Evolutionary conservation across 2,329 filamentous ascomycete genomes (phyloP), one percentile per base, ranked within the genome.

Genomic region (Aspergillus piperis): DNA sequence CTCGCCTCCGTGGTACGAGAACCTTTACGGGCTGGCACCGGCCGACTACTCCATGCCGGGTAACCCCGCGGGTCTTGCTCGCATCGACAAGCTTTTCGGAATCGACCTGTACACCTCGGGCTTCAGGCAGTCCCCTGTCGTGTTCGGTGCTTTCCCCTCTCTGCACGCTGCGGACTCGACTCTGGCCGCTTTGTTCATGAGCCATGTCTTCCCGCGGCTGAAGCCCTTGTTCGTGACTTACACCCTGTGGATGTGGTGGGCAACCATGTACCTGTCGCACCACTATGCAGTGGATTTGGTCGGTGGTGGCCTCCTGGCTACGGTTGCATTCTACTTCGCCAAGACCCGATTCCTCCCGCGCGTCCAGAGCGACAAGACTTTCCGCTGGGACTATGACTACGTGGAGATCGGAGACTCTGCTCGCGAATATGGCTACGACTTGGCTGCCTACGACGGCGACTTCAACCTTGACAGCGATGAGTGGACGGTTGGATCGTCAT

Each of bases 1-100:
- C 81, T 95, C 93, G 23, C 91, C 94, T 25, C 94, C 94, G 1
- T 98, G 94, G 94, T 98, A 97, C 73, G 94, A 97, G 82, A 96
- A 95, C 76, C 84, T 90, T 70, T 92, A 96, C 75, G 94, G 94
- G 15, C 82, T 97, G 54, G 91, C 91, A 30, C 93, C 94, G 2
- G 94, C 94, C 52, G 92, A 95, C 70, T 97, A 97, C 78, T 90
- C 90, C 50, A 96, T 98, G 84, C 83, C 86, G 48, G 94, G 94
- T 53, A 94, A 91, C 49, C 92, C 94, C 1, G 94, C 93, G 11
- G 94, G 94, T 54, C 85, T 98, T 62, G 91, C 90, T 63, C 90
- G 92, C 21, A 90, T 98, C 58, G 94, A 98, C 78, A 84, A 88
- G 73, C 85, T 97, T n/a, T 88, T 97, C 62, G 92, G 93, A 44